phyloP scores from a whole-genome alignment of 371 early-diverging fungal species.

The Apophysomyces variabilis region DNA sequence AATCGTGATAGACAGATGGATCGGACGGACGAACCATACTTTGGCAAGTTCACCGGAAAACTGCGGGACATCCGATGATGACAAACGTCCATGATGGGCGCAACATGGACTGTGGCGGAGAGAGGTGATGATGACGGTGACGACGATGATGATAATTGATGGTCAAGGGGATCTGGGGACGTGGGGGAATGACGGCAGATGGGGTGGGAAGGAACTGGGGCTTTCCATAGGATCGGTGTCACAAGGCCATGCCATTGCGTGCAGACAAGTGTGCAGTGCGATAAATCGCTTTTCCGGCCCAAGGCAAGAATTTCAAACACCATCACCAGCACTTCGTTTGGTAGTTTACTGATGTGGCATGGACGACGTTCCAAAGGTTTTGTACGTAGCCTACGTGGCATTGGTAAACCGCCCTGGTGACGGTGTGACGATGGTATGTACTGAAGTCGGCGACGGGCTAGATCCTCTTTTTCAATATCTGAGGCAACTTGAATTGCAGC shows the following conservation, averaged over 20 bases:
- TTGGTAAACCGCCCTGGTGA: slow-evolving; percentile 3
- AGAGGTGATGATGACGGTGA: slow-evolving; percentile 16
- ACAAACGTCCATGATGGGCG: background rate
- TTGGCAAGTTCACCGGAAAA: slow-evolving; percentile 35
- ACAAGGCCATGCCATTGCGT: slow-evolving; percentile 39
- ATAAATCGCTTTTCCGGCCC: slow-evolving; percentile 19
- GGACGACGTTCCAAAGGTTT: slow-evolving; percentile 7
- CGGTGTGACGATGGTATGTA: background rate
- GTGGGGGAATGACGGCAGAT: slow-evolving; percentile 16
- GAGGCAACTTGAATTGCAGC: slow-evolving; percentile 3
- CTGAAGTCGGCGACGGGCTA: slow-evolving; percentile 1
- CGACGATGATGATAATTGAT: background rate
- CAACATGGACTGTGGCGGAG: background rate
- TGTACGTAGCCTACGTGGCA: background rate
- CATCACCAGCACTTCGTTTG: slow-evolving; percentile 36
- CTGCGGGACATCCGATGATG: slow-evolving; percentile 16
- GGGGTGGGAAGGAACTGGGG: slow-evolving; percentile 24
- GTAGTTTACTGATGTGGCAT: slow-evolving; percentile 20
- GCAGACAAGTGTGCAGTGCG: slow-evolving; percentile 33
- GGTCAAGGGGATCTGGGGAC: slow-evolving; percentile 10
- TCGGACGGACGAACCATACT: slow-evolving; percentile 34
- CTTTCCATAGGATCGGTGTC: slow-evolving; percentile 45
- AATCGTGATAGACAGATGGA: slow-evolving; percentile 27
- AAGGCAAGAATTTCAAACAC: slow-evolving; percentile 29
- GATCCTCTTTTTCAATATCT: slow-evolving; percentile 7